A percentile compares a stretch with the other conserved stretches of the same genome.
Conservation (phyloP, 2,329 filamentous ascomycete species). For the Beauveria sp. region DNA sequence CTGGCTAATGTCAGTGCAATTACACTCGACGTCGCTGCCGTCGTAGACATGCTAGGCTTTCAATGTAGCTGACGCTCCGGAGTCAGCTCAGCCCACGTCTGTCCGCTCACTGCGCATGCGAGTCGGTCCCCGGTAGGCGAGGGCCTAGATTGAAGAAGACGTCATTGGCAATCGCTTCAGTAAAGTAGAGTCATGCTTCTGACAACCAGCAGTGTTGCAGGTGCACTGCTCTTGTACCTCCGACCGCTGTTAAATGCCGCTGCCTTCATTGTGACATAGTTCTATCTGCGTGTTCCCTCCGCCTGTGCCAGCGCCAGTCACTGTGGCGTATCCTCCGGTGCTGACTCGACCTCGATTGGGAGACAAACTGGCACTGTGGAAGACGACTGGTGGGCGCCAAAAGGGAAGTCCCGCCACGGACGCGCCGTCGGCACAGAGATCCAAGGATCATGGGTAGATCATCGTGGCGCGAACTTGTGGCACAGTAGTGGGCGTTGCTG, state of each 20-base stretch:
- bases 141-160: constrained; percentile 45
- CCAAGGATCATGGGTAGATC: too few relatives aligned
- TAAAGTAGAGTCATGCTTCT: too few relatives aligned
- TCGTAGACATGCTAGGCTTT: constrained; percentile 52
- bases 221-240: constrained; percentile 50
- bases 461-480: too few relatives aligned
- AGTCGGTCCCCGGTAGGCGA: constrained; percentile 50
- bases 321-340: constrained; percentile 29
- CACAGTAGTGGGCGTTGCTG: too few relatives aligned
- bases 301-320: constrained; percentile 51
- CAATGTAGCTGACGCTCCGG: constrained; percentile 40
- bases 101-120: constrained; percentile 49
- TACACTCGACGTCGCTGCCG: constrained; percentile 40
- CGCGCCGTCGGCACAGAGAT: too few relatives aligned
- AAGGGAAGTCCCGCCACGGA: too few relatives aligned
- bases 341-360: constrained; percentile 11
- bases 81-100: constrained; percentile 54
- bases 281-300: constrained; percentile 42
- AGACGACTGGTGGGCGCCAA: too few relatives aligned
- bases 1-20: constrained; percentile 46
- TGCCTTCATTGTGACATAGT: constrained; percentile 43
- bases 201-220: neutral
- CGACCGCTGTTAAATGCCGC: constrained; percentile 58
- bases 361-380: too few relatives aligned
- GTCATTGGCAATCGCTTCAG: constrained; percentile 35